Base-by-base conservation (phyloP, 768 basidiomycete species). In the Phylloporus sp. region DNA sequence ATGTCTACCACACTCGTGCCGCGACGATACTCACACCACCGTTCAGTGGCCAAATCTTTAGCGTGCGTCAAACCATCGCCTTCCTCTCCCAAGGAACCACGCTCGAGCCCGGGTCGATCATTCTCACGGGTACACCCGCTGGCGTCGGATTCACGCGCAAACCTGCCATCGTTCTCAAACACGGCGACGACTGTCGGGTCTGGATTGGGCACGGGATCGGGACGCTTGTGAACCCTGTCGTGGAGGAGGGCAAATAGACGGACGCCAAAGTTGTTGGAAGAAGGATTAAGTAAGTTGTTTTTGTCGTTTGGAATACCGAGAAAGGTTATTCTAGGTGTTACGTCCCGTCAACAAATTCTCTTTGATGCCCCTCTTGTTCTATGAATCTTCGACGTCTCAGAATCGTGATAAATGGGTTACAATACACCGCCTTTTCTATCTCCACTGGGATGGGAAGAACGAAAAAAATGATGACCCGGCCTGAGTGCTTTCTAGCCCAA, bases 71-170 rank as follows among this genome's bases (percentile, higher is more conserved):
- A 63, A 89, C 89, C 1, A 75, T 94, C 39, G 74, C 90, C 0
- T 88, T 84, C 74, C 81, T 94, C 40, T 91, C 88, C 0, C 88
- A 91, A 62, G 88, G 82, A 4, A 92, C 90, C 6, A 92, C 91
- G 0, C 80, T 94, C 18, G 81, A 81, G 58, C 85, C 88, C 0
- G 91, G 91, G 0, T 82, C 87, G 1, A 74, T 92, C 60, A 92
- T 93, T 59, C 77, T 92, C 58, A 94, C 91, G 2, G 86, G 86
- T 6, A 88, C 87, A 31, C 89, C 88, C 2, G 83, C 85, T 50
- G 91, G 89, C 22, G 88, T 91, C 13, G 91, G 91, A 2, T 91
- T 85, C 58, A 83, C 81, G 34, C 81, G 79, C 68, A 81, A 82
- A 43, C 89, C 90, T 1, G 77, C 84, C 2, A 41, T 85, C 23